Conservation (phyloP, 192 early-diverging fungal genomes). For the Bifiguratus adelaidae region DNA sequence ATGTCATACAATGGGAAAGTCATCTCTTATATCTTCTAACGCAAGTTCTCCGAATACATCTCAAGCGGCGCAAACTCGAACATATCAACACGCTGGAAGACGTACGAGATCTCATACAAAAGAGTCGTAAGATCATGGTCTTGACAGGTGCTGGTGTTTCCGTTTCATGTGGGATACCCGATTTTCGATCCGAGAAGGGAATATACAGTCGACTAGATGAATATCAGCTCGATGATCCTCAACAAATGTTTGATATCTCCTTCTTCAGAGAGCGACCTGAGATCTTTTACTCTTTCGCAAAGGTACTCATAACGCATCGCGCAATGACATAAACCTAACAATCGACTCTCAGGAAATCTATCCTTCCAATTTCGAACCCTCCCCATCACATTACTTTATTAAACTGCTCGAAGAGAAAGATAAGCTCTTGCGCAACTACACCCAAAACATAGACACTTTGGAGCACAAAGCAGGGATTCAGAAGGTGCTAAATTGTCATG, state of each 20-base stretch:
- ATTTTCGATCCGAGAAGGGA: constrained; percentile 88
- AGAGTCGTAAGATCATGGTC: constrained; percentile 71
- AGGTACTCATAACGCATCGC: constrained; percentile 10
- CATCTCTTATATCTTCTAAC: constrained; percentile 44
- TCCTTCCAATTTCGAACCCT: constrained; percentile 80
- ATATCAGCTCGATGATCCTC: constrained; percentile 86
- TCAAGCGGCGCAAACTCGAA: constrained; percentile 37
- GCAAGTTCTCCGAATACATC: constrained; percentile 41
- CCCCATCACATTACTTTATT: constrained; percentile 79
- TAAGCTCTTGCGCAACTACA: constrained; percentile 88
- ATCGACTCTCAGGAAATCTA: constrained; percentile 54
- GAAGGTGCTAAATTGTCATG: constrained; percentile 83
- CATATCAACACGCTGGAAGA: constrained; percentile 51
- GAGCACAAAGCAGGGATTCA: constrained; percentile 81
- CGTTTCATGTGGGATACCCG: constrained; percentile 93
- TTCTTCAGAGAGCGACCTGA: constrained; percentile 79
- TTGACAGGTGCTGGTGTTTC: constrained; percentile 87
- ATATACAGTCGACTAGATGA: constrained; percentile 86
- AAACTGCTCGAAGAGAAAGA: constrained; percentile 78
- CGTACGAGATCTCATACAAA: constrained; percentile 45
- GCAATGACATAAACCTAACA: background rate
- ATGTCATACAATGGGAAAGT: constrained; percentile 22
- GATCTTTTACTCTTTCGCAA: constrained; percentile 93
- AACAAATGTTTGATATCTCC: constrained; percentile 94
- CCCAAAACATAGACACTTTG: constrained; percentile 96